Evolutionary conservation across 306 rosid species (phyloP).

Genomic region (Luffa acutangula): DNA sequence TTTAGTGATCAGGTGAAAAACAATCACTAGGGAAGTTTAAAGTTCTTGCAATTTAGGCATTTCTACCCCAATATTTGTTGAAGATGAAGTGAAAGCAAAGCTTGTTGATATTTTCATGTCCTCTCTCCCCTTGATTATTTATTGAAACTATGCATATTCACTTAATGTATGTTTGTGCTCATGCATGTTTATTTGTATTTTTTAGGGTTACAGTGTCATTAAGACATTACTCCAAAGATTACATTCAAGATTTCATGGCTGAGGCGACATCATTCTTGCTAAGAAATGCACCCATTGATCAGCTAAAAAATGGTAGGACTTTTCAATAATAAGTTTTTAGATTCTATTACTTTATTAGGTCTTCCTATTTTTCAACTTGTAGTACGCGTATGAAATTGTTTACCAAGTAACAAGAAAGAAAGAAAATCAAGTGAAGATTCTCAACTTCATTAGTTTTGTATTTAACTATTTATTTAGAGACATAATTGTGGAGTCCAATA

Average conservation of each 20-base stretch:
- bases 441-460: neutral
- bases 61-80: neutral
- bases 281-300: constrained; percentile 65
- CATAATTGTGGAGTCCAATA: neutral
- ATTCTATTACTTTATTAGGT: neutral
- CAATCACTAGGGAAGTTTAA: neutral
- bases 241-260: constrained; percentile 74
- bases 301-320: constrained; percentile 58
- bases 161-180: neutral
- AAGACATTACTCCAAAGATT: constrained; percentile 70
- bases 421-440: neutral
- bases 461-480: neutral
- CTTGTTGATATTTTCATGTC: neutral
- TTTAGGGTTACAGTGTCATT: constrained; percentile 58
- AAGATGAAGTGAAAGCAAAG: neutral
- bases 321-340: constrained; percentile 4
- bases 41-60: neutral
- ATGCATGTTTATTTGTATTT: constrained; percentile 3
- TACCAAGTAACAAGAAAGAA: neutral
- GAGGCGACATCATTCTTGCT: constrained; percentile 70
- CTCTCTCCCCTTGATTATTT: neutral
- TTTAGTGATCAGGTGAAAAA: neutral
- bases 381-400: neutral
- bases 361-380: neutral
- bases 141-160: neutral